Conservation (phyloP, 192 early-diverging fungal species). For the Rhizophagus clarus region DNA sequence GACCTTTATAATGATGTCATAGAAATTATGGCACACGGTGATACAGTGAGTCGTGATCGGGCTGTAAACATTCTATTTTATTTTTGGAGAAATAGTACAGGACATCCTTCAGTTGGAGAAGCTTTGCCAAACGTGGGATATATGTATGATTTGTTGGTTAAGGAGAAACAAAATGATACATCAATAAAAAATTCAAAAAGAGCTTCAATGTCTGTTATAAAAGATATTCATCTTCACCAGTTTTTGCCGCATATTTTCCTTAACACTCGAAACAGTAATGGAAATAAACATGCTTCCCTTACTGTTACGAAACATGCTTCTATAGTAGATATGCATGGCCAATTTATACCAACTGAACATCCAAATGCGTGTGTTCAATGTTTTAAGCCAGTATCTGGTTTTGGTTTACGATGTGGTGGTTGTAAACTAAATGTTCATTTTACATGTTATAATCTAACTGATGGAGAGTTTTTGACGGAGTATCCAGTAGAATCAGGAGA, state of each 20-base stretch:
- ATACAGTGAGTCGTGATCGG: slow-evolving; percentile 33
- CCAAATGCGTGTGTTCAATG: slow-evolving; percentile 37
- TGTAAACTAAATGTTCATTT: slow-evolving; percentile 54
- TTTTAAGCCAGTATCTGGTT: slow-evolving; percentile 45
- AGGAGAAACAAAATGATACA: slow-evolving; percentile 32
- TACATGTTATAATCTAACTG: slow-evolving; percentile 47
- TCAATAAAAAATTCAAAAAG: slow-evolving; percentile 3
- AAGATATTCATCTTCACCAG: slow-evolving; percentile 17
- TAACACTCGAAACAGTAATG: neutral
- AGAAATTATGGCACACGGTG: slow-evolving; percentile 52
- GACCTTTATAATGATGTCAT: slow-evolving; percentile 54
- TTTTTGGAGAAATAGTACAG: slow-evolving; percentile 45
- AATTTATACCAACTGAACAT: slow-evolving; percentile 29
- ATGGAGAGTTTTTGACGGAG: slow-evolving; percentile 34
- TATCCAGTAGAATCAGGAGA: slow-evolving; percentile 43
- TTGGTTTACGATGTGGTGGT: slow-evolving; percentile 55
- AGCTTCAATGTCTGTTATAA: neutral
- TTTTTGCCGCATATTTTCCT: slow-evolving; percentile 49
- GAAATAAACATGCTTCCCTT: neutral
- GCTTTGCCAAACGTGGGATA: slow-evolving; percentile 38
- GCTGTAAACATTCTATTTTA: slow-evolving; percentile 48
- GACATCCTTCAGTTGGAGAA: slow-evolving; percentile 49
- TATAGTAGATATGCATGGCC: slow-evolving; percentile 15
- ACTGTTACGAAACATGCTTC: neutral
- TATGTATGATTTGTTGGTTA: slow-evolving; percentile 30